phyloP scores from a whole-genome alignment of 495 filamentous ascomycete species.

The Penicillium goetzii region DNA sequence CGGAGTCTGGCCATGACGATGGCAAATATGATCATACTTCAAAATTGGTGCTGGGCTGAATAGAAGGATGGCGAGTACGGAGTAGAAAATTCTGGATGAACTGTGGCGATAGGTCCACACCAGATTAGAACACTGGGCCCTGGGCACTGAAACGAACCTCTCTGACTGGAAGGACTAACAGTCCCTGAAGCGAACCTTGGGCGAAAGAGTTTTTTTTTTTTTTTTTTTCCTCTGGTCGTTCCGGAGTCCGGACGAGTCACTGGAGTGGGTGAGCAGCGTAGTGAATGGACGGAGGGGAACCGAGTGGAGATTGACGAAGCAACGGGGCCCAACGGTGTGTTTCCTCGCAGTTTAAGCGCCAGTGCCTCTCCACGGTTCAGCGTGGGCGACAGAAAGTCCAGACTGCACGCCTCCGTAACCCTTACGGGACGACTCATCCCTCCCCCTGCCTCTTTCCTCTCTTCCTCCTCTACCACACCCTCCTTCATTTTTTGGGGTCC shows the following conservation, averaged over 20 bases:
- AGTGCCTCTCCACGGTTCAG: constrained; percentile 15
- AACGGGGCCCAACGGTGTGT: constrained; percentile 3
- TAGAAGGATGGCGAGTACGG: not conserved
- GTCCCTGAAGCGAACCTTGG: constrained; percentile 19
- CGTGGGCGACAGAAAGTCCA: not conserved
- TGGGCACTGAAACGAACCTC: constrained; percentile 3
- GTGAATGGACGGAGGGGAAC: not conserved
- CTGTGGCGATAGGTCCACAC: constrained; percentile 14
- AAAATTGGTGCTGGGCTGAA: not conserved
- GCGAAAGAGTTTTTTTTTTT: constrained; percentile 2
- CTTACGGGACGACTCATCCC: constrained; percentile 22
- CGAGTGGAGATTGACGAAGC: constrained; percentile 1
- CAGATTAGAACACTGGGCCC: constrained; percentile 9
- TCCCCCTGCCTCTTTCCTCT: constrained; percentile 12
- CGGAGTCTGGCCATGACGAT: not conserved
- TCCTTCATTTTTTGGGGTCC: constrained; percentile 18
- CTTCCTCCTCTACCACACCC: constrained; percentile 14
- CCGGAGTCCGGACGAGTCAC: not conserved
- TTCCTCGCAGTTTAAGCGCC: constrained; percentile 18
- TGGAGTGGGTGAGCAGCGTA: too few species aligned
- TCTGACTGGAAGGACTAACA: constrained; percentile 3
- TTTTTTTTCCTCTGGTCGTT: not conserved
- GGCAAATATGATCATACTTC: not conserved
- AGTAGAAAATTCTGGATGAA: constrained; percentile 17
- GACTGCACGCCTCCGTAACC: not conserved